phyloP scores from a whole-genome alignment of 2,329 filamentous ascomycete species.

The Colletotrichum plurivorum region DNA sequence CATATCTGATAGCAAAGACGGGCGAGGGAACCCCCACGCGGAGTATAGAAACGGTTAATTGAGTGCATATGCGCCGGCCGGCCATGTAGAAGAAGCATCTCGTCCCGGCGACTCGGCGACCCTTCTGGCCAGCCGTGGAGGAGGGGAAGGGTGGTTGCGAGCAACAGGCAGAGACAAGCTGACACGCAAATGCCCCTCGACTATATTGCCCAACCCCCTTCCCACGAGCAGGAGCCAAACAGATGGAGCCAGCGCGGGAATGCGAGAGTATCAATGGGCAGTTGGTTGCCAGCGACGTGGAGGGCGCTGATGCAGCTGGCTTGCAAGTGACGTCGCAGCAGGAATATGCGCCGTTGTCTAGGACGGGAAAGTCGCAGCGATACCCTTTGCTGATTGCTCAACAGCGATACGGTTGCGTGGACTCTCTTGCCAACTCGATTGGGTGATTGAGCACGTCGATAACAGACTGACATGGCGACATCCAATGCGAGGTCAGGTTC shows the following conservation, averaged over 20 bases:
- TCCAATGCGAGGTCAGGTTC: not conserved
- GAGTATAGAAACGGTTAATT: not conserved
- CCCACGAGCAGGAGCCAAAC: not conserved
- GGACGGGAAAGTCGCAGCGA: slow-evolving; percentile 28
- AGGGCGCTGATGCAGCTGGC: slow-evolving; percentile 21
- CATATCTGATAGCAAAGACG: slow-evolving; percentile 4
- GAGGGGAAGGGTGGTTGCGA: not conserved
- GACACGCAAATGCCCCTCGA: slow-evolving; percentile 24
- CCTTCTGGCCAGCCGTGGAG: slow-evolving; percentile 1
- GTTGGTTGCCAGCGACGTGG: not conserved
- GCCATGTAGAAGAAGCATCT: not conserved
- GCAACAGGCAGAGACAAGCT: slow-evolving; percentile 16
- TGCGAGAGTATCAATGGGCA: slow-evolving; percentile 17
- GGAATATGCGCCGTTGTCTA: slow-evolving; percentile 8
- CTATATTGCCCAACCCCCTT: not conserved
- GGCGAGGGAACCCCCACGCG: slow-evolving; percentile 27
- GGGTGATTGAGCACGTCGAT: slow-evolving; percentile 14
- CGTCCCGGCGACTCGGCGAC: slow-evolving; percentile 12
- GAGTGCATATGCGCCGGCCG: slow-evolving; percentile 22
- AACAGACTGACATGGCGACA: slow-evolving; percentile 5
- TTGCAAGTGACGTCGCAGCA: slow-evolving; percentile 1
- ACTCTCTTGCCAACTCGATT: slow-evolving; percentile 9
- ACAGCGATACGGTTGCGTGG: slow-evolving; percentile 8
- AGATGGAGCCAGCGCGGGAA: slow-evolving; percentile 16
- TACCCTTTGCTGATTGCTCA: slow-evolving; percentile 4